Percentiles rank a stretch among this genome's conserved stretches.
Conservation (phyloP, 2,329 filamentous ascomycete genomes). For the Grosmannia penicillata region DNA sequence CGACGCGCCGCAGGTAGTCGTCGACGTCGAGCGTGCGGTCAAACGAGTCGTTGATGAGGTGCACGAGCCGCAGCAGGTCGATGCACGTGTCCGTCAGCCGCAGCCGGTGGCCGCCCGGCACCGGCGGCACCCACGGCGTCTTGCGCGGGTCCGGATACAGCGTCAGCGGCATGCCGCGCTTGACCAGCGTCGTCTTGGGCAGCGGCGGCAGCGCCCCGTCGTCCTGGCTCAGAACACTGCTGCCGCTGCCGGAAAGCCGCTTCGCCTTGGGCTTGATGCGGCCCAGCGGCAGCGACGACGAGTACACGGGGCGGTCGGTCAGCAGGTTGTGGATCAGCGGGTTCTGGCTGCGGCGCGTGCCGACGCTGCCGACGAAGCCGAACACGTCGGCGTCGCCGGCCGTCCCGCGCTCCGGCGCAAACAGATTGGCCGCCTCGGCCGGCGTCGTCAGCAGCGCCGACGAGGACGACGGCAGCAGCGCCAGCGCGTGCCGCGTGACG, state of each 20-base stretch:
- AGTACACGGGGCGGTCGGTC: constrained; percentile 86
- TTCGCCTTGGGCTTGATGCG: constrained; percentile 32
- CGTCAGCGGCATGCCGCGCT: constrained; percentile 78
- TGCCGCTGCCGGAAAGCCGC: not conserved
- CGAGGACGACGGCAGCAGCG: constrained; percentile 66
- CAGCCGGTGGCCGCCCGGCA: constrained; percentile 42
- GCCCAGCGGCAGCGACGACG: constrained; percentile 71
- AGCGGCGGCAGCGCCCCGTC: not conserved
- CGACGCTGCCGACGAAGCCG: constrained; percentile 33
- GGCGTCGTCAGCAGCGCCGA: constrained; percentile 86
- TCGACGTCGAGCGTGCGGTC: constrained; percentile 67
- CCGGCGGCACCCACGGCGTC: constrained; percentile 53
- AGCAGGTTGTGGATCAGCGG: constrained; percentile 90
- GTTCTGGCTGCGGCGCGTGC: constrained; percentile 48
- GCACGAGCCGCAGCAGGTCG: constrained; percentile 66
- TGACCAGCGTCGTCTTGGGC: constrained; percentile 58
- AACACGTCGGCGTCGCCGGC: constrained; percentile 21
- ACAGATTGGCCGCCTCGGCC: constrained; percentile 54
- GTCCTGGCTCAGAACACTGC: not conserved
- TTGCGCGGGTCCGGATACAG: constrained; percentile 60
- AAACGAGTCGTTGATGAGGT: constrained; percentile 91
- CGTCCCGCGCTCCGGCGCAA: constrained; percentile 2
- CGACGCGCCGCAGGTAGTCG: constrained; percentile 70
- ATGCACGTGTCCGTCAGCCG: constrained; percentile 67
- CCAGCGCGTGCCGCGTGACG: constrained; percentile 54